These are phyloP conservation scores for Salvia splendens DNA, from an alignment of 257 asterid species.

Conservation along the genomic window DNA sequence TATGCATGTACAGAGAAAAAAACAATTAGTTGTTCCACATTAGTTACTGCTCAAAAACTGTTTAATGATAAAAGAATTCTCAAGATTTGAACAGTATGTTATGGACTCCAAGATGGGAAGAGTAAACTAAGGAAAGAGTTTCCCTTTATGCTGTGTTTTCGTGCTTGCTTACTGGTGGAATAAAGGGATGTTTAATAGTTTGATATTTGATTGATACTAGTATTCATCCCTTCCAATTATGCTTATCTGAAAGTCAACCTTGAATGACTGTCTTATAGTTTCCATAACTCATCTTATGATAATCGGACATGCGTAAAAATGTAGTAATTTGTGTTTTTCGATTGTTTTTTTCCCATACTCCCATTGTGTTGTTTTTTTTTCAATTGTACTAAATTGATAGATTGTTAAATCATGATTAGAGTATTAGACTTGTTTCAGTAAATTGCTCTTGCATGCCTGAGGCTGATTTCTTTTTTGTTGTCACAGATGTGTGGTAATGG, in stretches of 20 bases:
- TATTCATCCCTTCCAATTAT: neutral
- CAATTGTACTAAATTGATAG: neutral
- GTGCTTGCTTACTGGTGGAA: constrained; percentile 13
- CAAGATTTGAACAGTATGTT: neutral
- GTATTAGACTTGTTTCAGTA: neutral
- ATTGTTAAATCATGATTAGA: neutral
- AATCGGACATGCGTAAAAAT: neutral
- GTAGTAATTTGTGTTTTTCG: neutral
- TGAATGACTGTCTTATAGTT: neutral
- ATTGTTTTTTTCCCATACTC: neutral
- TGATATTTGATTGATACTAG: neutral
- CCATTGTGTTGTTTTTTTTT: neutral
- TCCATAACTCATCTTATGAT: neutral
- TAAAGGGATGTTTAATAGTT: too few relatives aligned
- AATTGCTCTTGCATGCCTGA: constrained; percentile 13
- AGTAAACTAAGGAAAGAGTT: neutral
- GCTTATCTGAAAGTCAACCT: neutral
- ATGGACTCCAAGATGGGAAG: constrained; percentile 6
- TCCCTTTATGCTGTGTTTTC: neutral
- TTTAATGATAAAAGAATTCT: neutral
- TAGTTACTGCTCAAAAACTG: neutral
- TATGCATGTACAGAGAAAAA: neutral
- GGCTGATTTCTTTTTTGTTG: constrained; percentile 23
- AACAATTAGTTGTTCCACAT: neutral
- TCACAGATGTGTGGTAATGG: constrained; percentile 97